Evolutionary conservation across 2,329 filamentous ascomycete species (phyloP).

Genomic region (Ophiosphaerella herpotricha): DNA sequence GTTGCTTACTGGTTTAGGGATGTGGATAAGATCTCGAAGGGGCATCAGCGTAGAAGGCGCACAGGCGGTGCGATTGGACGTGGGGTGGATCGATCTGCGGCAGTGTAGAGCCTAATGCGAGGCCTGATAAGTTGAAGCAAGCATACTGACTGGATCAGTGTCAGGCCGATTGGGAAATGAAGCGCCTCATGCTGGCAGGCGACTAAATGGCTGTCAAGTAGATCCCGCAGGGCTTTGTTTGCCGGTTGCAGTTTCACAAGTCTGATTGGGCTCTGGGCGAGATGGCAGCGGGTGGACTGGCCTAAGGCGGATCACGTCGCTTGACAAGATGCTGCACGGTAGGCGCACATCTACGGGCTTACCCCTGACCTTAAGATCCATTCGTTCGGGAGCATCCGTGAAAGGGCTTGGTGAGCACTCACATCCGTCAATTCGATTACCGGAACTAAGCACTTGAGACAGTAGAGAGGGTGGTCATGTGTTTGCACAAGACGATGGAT

Average conservation of each 20-base stretch:
- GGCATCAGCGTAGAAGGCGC: conserved; percentile 18
- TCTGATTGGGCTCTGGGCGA: conserved; percentile 17
- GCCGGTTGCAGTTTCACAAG: conserved; percentile 8
- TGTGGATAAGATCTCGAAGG: conserved; percentile 25
- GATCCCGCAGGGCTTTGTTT: conserved; percentile 8
- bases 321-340: conserved; percentile 5
- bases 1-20: conserved; percentile 40
- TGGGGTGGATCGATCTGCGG: conserved; percentile 23
- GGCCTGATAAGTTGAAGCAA: conserved; percentile 21
- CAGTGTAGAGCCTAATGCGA: conserved; percentile 16
- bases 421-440: conserved; percentile 1
- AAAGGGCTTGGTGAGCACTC: conserved; percentile 8
- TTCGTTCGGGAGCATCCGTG: conserved; percentile 29
- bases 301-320: conserved; percentile 15
- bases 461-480: neutral
- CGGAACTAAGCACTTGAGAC: neutral
- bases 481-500: neutral
- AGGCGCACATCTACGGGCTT: conserved; percentile 10
- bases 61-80: conserved; percentile 18
- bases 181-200: conserved; percentile 11
- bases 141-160: conserved; percentile 18
- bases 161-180: conserved; percentile 16
- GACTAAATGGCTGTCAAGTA: conserved; percentile 6
- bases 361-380: conserved; percentile 14
- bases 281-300: conserved; percentile 18